Conservation (phyloP, 495 filamentous ascomycete genomes). For the Neohortaea acidophila region DNA sequence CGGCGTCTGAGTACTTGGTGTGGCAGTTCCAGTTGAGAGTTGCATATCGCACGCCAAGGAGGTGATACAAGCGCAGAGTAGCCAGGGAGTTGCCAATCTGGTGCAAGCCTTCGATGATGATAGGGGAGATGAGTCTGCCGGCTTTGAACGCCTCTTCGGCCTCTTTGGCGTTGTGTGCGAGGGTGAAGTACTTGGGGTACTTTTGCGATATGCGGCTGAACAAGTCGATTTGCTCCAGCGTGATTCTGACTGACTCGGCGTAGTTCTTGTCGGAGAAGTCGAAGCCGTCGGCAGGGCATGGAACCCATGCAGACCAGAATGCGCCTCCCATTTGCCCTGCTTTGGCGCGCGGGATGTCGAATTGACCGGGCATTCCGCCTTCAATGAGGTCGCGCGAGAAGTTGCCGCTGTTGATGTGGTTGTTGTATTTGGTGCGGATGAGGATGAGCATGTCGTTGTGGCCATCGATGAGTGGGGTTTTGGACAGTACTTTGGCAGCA, state of each 20-base stretch:
- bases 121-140: conserved; percentile 49
- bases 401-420: conserved; percentile 59
- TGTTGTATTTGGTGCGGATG: conserved; percentile 50
- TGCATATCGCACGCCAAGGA: conserved; percentile 75
- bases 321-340: conserved; percentile 51
- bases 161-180: conserved; percentile 41
- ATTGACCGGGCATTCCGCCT: conserved; percentile 52
- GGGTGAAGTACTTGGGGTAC: conserved; percentile 57
- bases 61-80: conserved; percentile 57
- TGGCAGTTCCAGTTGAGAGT: conserved; percentile 91
- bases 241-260: conserved; percentile 45
- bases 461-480: conserved; percentile 80
- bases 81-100: conserved; percentile 80
- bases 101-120: conserved; percentile 84
- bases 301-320: conserved; percentile 83
- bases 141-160: conserved; percentile 36
- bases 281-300: conserved; percentile 53
- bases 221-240: conserved; percentile 72
- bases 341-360: conserved; percentile 57
- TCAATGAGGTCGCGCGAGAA: conserved; percentile 57
- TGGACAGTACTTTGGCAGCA: conserved; percentile 49
- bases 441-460: conserved; percentile 78
- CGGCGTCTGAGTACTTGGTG: conserved; percentile 78
- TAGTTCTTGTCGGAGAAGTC: conserved; percentile 68
- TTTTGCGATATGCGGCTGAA: conserved; percentile 49